These are phyloP conservation scores for Fusarium pilosicola DNA, from an alignment of 2,329 filamentous ascomycete species.

Conservation along the genomic window DNA sequence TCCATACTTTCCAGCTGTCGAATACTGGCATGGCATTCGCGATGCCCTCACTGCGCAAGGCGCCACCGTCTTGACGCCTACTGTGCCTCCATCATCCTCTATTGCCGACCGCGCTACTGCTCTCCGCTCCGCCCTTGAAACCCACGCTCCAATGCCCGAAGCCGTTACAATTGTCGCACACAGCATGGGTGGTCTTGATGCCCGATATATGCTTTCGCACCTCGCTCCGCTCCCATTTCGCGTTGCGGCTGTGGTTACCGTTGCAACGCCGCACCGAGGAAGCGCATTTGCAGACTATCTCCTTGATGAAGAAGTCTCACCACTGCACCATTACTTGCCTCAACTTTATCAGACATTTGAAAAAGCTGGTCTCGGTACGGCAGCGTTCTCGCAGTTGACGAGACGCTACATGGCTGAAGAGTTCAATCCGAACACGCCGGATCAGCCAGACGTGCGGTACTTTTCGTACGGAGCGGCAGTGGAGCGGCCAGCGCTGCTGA, in stretches of 20 bases:
- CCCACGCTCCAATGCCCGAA: conserved; percentile 48
- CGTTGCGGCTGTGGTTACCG: conserved; percentile 63
- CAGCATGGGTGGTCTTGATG: conserved; percentile 73
- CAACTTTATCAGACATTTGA: conserved; percentile 64
- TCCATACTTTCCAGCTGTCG: conserved; percentile 63
- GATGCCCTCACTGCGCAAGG: conserved; percentile 65
- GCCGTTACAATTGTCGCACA: conserved; percentile 82
- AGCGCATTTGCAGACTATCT: conserved; percentile 66
- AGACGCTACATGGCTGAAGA: conserved; percentile 65
- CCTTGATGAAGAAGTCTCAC: conserved; percentile 54
- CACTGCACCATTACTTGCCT: conserved; percentile 58
- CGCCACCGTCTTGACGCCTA: conserved; percentile 66
- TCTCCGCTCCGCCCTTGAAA: conserved; percentile 64
- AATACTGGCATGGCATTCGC: conserved; percentile 73
- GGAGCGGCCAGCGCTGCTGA: conserved; percentile 65
- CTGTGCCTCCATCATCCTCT: conserved; percentile 68
- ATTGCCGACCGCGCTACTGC: conserved; percentile 69
- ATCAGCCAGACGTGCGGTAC: conserved; percentile 64
- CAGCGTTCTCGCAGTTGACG: conserved; percentile 70
- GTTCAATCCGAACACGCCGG: conserved; percentile 68
- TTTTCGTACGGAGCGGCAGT: conserved; percentile 70
- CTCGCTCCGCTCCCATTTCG: conserved; percentile 58
- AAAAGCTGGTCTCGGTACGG: conserved; percentile 64
- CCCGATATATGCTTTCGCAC: conserved; percentile 71
- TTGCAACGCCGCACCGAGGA: conserved; percentile 66